A percentile compares a stretch with the other conserved stretches of the same genome.
Evolutionary conservation across 2,329 filamentous ascomycete genomes (phyloP).

Genomic region (Aspergillus sp.): DNA sequence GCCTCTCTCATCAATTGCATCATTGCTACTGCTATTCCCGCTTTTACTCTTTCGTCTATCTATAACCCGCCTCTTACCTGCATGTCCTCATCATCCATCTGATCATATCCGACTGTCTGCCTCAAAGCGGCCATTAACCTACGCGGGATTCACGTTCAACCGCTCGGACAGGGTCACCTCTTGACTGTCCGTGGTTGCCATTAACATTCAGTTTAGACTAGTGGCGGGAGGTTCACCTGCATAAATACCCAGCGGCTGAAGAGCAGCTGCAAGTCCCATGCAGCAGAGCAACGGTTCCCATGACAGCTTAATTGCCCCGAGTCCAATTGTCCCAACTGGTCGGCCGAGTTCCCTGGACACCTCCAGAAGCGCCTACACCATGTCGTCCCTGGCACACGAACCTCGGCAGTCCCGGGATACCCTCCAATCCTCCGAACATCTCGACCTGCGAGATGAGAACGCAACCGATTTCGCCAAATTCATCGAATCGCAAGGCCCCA

Average conservation of each 20-base stretch:
- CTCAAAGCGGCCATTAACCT: neutral
- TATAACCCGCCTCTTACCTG: neutral
- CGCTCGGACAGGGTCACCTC: neutral
- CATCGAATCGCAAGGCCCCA: conserved; percentile 31
- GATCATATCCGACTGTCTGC: neutral
- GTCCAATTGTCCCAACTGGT: conserved; percentile 38
- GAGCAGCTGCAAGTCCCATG: conserved; percentile 27
- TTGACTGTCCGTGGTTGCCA: conserved; percentile 3
- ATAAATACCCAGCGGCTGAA: conserved; percentile 20
- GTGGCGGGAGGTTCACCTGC: conserved; percentile 20
- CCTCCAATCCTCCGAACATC: conserved; percentile 11
- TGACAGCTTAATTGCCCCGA: conserved; percentile 35
- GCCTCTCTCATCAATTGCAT: neutral
- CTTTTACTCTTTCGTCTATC: neutral
- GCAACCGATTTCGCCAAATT: conserved; percentile 40
- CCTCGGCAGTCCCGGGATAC: conserved; percentile 15
- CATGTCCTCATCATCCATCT: neutral
- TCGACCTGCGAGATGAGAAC: conserved; percentile 33
- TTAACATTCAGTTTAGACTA: conserved; percentile 8
- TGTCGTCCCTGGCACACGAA: conserved; percentile 26
- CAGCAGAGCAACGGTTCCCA: conserved; percentile 30
- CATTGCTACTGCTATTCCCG: neutral
- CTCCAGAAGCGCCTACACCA: conserved; percentile 27
- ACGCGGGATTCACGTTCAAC: neutral
- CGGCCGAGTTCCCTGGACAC: conserved; percentile 29